These are phyloP conservation scores for Salix exigua DNA, from an alignment of 345 rosid species.

Conservation along the genomic window DNA sequence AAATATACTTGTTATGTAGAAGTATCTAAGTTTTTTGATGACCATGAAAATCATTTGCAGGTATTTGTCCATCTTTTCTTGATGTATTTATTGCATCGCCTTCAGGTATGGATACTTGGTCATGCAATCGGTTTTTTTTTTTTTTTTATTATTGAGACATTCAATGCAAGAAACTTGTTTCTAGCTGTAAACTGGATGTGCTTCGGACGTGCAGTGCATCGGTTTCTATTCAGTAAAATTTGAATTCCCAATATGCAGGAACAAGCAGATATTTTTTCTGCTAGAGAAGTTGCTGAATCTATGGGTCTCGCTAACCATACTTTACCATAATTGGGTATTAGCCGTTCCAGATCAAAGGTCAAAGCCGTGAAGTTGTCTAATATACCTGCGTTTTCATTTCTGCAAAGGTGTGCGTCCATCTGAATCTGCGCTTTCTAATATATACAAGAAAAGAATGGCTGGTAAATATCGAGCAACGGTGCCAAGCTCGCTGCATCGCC, in stretches of 20 bases:
- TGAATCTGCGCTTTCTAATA: not conserved
- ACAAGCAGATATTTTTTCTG: constrained; percentile 68
- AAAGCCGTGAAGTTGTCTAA: too few relatives aligned
- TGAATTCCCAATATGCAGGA: constrained; percentile 36
- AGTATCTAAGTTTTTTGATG: constrained; percentile 13
- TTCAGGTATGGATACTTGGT: constrained; percentile 56
- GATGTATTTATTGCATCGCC: constrained; percentile 95
- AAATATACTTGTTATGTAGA: not conserved
- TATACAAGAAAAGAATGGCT: constrained; percentile 1
- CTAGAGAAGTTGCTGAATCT: constrained; percentile 63
- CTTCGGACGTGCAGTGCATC: not conserved
- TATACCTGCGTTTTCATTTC: not conserved
- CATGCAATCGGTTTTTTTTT: not conserved
- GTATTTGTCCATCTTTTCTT: constrained; percentile 93
- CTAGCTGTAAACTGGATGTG: not conserved
- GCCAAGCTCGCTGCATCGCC: not conserved
- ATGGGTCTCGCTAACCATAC: constrained; percentile 63
- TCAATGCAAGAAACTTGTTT: not conserved
- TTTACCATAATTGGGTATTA: constrained; percentile 34
- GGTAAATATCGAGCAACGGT: not conserved
- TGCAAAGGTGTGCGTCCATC: constrained; percentile 1
- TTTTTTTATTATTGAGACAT: not conserved
- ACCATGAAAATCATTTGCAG: constrained; percentile 41
- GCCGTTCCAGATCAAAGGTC: not conserved
- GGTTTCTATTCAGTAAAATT: not conserved